Evolutionary conservation across 2,329 filamentous ascomycete genomes (phyloP), one percentile per base, ranked within the genome.

Genomic region (Alternaria gaisen): DNA sequence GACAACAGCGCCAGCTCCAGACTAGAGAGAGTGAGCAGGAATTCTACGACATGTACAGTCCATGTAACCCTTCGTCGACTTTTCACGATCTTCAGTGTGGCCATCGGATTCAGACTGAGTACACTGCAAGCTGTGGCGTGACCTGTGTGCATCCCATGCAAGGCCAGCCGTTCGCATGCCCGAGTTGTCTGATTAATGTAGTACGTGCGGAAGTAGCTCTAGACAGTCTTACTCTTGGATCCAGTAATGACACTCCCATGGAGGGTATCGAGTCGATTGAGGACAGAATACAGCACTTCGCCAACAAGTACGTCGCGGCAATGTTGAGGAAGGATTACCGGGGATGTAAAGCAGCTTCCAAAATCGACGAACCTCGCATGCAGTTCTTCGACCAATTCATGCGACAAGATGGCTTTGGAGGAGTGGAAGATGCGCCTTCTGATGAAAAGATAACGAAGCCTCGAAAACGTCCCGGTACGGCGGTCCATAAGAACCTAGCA

Each of bases 351-450:
- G 53, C 42, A n/a, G 57, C 44, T 16, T 28, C 50, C 16, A 63
- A 63, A 42, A 44, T 60, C 24, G 60, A 57, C 20, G 56, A 62
- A 18, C 57, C 60, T 16, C 52, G 53, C 18, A 43, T 63, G 42
- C 57, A 60, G 28, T 63, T 63, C n/a, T 60, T 60, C 28, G 53
- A 60, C 12, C 30, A 53, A 11, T 63, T 63, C 41, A 56, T 63
- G 53, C 52, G 50, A 22, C 36, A 63, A 30, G 57, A 60, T n/a
- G 53, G 57, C 7, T 57, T 63, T 28, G 60, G 57, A 8, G 53
- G 57, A 20, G 47, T 60, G 11, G 48, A 47, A 14, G 53, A 60
- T n/a, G 24, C 30, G 42, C 18, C 28, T 30, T 32, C 51, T 6
- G 38, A 56, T 32, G 56, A 41, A 2, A 43, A 56, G 53, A 32